phyloP scores from a whole-genome alignment of 2,329 filamentous ascomycete genomes.

The Clarireedia hainanense region DNA sequence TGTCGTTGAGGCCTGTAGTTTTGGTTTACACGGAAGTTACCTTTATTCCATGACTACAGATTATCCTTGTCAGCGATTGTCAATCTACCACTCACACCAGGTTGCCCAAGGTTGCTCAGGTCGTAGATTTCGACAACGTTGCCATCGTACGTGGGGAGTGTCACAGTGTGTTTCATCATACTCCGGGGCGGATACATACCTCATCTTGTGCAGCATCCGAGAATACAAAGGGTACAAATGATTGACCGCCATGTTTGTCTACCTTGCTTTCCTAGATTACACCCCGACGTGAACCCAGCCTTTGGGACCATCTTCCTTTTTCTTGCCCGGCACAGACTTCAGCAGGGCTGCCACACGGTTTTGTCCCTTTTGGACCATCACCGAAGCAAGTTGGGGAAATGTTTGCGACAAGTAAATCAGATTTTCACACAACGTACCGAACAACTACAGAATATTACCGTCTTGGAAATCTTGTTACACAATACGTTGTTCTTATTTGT shows the following conservation, averaged over 20 bases:
- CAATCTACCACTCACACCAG: conserved; percentile 1
- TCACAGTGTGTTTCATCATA: conserved; percentile 10
- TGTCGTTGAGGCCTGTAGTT: not conserved
- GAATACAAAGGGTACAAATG: not conserved
- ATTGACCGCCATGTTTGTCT: not conserved
- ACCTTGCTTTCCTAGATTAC: too few species aligned
- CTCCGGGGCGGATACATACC: conserved; percentile 9
- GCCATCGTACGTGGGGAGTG: not conserved
- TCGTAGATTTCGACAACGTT: not conserved
- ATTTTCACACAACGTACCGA: not conserved
- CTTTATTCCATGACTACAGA: not conserved
- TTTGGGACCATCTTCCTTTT: not conserved
- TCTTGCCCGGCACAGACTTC: not conserved
- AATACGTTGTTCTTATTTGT: conserved; percentile 3
- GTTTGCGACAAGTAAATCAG: not conserved
- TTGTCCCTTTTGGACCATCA: not conserved
- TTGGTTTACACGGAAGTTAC: too few species aligned
- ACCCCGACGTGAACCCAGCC: not conserved
- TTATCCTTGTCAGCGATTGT: conserved; percentile 1
- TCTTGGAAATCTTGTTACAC: conserved; percentile 2
- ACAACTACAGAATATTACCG: not conserved
- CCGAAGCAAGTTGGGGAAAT: conserved; percentile 1
- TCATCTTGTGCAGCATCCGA: conserved; percentile 10
- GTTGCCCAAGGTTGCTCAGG: not conserved
- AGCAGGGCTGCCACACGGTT: not conserved